Evolutionary conservation across 257 asterid genomes (phyloP).

Genomic region (Cinchona pubescens): DNA sequence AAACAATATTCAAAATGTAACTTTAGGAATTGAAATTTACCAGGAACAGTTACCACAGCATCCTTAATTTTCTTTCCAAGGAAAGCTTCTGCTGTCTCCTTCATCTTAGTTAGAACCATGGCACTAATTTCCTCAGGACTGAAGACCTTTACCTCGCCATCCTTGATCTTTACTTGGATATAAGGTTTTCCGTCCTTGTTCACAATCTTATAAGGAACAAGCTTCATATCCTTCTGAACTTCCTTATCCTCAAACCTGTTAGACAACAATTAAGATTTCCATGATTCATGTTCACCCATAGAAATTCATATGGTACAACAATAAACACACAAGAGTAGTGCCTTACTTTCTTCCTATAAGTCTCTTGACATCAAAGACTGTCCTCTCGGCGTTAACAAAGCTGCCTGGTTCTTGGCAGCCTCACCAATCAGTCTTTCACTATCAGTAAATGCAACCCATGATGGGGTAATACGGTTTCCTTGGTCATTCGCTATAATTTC

Average conservation of each 20-base stretch:
- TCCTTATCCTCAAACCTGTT: conserved; percentile 84
- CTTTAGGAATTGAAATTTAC: conserved; percentile 23
- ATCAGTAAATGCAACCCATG: conserved; percentile 94
- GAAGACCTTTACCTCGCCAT: conserved; percentile 85
- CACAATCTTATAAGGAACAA: conserved; percentile 81
- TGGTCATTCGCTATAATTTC: conserved; percentile 95
- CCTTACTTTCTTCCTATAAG: conserved; percentile 94
- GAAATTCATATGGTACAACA: background rate
- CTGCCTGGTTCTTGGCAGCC: conserved; percentile 96
- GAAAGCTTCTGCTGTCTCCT: conserved; percentile 86
- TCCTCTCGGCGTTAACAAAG: conserved; percentile 83
- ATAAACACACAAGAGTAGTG: background rate
- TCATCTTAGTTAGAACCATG: conserved; percentile 86
- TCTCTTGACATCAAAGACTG: conserved; percentile 89
- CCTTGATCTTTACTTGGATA: conserved; percentile 71
- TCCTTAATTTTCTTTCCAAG: conserved; percentile 90
- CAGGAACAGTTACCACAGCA: conserved; percentile 94
- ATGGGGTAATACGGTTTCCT: conserved; percentile 92
- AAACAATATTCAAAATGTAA: background rate
- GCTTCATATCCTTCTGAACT: conserved; percentile 88
- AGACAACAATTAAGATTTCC: conserved; percentile 3
- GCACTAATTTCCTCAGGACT: conserved; percentile 97
- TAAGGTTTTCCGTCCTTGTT: conserved; percentile 91
- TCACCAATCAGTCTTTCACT: conserved; percentile 87
- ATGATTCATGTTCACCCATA: background rate